These are phyloP conservation scores for Pythium dissotocum DNA, from an alignment of 352 stramenopile genomes.

Conservation along the genomic window DNA sequence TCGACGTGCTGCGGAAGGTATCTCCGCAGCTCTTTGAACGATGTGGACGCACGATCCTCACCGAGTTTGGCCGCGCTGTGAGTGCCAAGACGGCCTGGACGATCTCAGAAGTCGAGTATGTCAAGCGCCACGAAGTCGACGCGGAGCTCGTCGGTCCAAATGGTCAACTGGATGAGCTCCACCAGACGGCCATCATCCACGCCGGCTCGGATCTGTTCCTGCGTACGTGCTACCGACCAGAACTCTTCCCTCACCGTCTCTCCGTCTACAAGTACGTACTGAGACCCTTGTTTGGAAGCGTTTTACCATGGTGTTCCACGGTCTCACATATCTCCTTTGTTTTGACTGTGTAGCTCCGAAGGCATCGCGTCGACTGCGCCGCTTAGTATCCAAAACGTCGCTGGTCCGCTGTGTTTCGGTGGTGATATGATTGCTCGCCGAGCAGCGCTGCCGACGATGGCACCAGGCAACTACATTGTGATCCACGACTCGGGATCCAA, in stretches of 20 bases:
- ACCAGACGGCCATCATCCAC: constrained; percentile 86
- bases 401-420: constrained; percentile 91
- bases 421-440: constrained; percentile 85
- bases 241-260: constrained; percentile 77
- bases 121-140: constrained; percentile 68
- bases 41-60: constrained; percentile 80
- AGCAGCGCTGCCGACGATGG: constrained; percentile 59
- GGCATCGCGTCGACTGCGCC: constrained; percentile 49
- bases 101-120: constrained; percentile 89
- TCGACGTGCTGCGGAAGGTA: constrained; percentile 58
- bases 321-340: constrained; percentile 8
- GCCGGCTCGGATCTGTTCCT: constrained; percentile 90
- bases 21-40: constrained; percentile 85
- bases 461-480: constrained; percentile 78
- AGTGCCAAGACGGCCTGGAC: constrained; percentile 87
- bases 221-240: constrained; percentile 82
- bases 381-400: constrained; percentile 71
- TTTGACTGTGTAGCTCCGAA: constrained; percentile 34
- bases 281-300: not conserved
- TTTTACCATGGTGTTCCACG: not conserved
- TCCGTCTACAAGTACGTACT: constrained; percentile 78
- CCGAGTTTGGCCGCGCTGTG: constrained; percentile 89
- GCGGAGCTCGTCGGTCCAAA: constrained; percentile 15
- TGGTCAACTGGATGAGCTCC: constrained; percentile 29
- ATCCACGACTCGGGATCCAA: constrained; percentile 88